Conservation (phyloP, 805 yeast genomes). For the Cyberlindnera euphorbiiphila region DNA sequence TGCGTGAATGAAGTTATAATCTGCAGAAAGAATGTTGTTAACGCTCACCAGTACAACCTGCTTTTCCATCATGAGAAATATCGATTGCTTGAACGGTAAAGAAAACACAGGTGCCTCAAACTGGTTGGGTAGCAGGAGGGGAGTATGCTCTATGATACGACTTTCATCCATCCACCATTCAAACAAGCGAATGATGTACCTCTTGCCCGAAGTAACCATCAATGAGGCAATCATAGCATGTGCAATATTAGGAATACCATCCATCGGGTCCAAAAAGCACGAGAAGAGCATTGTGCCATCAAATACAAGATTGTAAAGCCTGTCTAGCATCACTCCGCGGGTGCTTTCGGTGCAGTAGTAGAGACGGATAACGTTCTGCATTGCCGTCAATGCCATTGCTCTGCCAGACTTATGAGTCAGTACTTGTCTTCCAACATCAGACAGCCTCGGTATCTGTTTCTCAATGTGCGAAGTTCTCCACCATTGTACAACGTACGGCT, state of each 20-base stretch:
- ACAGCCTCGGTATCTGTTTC: conserved; percentile 19
- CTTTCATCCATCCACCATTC: conserved; percentile 39
- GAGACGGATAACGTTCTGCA: conserved; percentile 35
- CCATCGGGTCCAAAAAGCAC: conserved; percentile 40
- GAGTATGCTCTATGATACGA: conserved; percentile 32
- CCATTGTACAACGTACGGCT: conserved; percentile 48
- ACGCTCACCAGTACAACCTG: conserved; percentile 35
- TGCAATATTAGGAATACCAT: conserved; percentile 18
- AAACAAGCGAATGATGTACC: conserved; percentile 36
- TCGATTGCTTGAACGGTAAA: conserved; percentile 36
- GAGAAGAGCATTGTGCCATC: conserved; percentile 40
- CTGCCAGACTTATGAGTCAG: conserved; percentile 37
- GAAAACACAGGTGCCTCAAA: conserved; percentile 42
- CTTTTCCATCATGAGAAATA: conserved; percentile 36
- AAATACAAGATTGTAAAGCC: conserved; percentile 37
- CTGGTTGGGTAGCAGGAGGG: conserved; percentile 37
- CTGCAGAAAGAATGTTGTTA: conserved; percentile 46
- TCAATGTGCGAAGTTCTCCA: conserved; percentile 33
- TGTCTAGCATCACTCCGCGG: conserved; percentile 36
- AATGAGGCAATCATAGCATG: conserved; percentile 36
- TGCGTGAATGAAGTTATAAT: conserved; percentile 31
- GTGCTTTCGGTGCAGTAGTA: conserved; percentile 35
- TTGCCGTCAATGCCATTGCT: conserved; percentile 37
- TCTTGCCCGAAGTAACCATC: conserved; percentile 34
- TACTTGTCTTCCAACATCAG: conserved; percentile 28